A percentile compares a stretch with the other conserved stretches of the same genome.
These are phyloP conservation scores for Aureobasidium uvarum DNA, from an alignment of 2,329 filamentous ascomycete genomes.

Conservation along the genomic window DNA sequence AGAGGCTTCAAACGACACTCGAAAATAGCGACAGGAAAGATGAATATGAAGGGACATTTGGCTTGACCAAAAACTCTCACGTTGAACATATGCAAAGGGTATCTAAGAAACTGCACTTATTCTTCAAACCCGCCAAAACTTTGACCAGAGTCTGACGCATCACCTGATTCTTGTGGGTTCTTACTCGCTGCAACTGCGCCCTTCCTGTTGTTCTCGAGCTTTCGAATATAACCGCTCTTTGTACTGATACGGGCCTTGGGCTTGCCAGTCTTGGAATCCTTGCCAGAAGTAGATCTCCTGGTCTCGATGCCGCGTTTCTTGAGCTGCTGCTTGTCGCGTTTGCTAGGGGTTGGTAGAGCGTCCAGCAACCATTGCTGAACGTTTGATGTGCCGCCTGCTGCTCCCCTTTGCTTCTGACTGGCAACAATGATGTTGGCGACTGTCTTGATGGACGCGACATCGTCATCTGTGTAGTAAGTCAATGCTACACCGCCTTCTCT, in stretches of 20 bases:
- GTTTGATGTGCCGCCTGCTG: slow-evolving; percentile 50
- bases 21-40: not conserved
- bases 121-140: slow-evolving; percentile 47
- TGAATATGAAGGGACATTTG: not conserved
- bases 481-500: slow-evolving; percentile 84
- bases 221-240: slow-evolving; percentile 72
- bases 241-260: slow-evolving; percentile 71
- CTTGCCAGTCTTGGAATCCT: slow-evolving; percentile 46
- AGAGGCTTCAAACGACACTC: not conserved
- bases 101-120: not conserved
- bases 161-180: slow-evolving; percentile 34
- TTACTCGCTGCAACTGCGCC: slow-evolving; percentile 37
- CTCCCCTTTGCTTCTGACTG: slow-evolving; percentile 67
- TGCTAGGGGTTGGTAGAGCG: slow-evolving; percentile 76
- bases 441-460: slow-evolving; percentile 83
- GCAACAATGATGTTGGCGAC: slow-evolving; percentile 89
- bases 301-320: slow-evolving; percentile 79
- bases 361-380: slow-evolving; percentile 86
- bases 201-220: slow-evolving; percentile 63
- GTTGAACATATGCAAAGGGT: not conserved
- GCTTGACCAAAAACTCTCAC: not conserved
- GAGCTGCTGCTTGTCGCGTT: slow-evolving; percentile 78
- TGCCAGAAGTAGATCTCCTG: slow-evolving; percentile 50
- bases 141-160: slow-evolving; percentile 32
- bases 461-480: slow-evolving; percentile 93